A percentile compares a stretch with the other conserved stretches of the same genome.
These are phyloP conservation scores for Diaporthe vaccinii DNA, from an alignment of 2,329 filamentous ascomycete species.

Conservation along the genomic window DNA sequence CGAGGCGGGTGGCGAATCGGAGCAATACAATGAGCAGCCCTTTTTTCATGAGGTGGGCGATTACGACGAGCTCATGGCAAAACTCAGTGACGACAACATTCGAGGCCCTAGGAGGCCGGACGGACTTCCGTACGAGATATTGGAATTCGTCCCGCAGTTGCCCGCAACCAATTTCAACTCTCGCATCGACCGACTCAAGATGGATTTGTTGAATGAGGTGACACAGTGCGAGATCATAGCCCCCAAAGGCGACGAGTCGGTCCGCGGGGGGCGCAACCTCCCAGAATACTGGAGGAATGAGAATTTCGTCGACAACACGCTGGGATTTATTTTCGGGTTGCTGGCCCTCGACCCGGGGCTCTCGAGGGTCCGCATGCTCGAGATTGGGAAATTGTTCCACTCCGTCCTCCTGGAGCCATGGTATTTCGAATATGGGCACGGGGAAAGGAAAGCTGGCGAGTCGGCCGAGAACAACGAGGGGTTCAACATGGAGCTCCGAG, in stretches of 20 bases:
- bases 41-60: background rate
- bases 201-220: background rate
- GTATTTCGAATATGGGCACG: background rate
- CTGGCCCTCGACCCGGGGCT: constrained; percentile 16
- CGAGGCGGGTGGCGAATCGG: background rate
- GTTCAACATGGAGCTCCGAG: background rate
- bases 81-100: background rate
- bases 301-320: background rate
- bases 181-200: background rate
- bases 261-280: background rate
- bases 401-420: constrained; percentile 12
- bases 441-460: background rate
- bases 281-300: background rate
- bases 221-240: background rate
- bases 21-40: background rate
- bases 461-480: background rate
- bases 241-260: background rate
- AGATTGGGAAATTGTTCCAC: constrained; percentile 6
- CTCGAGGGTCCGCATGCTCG: background rate
- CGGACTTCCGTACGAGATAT: background rate
- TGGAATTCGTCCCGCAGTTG: background rate
- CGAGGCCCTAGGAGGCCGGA: background rate
- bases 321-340: background rate
- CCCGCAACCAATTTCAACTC: background rate
- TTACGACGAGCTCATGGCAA: background rate